These are phyloP conservation scores for Mucor sp. DNA, from an alignment of 371 early-diverging fungal species.

Conservation along the genomic window DNA sequence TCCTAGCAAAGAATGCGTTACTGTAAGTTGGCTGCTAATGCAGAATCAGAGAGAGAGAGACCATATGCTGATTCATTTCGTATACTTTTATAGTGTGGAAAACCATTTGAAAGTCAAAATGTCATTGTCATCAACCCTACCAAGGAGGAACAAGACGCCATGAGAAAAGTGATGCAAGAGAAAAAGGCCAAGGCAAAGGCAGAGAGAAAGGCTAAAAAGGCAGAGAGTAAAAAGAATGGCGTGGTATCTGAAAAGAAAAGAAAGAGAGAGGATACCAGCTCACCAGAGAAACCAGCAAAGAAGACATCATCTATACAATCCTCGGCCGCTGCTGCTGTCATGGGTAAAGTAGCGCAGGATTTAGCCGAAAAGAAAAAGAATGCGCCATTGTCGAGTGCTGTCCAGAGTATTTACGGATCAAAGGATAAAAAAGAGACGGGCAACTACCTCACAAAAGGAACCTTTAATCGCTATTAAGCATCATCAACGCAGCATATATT, in stretches of 20 bases:
- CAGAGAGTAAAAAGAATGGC: constrained; percentile 29
- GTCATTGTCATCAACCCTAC: constrained; percentile 80
- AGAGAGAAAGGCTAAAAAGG: constrained; percentile 58
- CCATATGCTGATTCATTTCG: neutral
- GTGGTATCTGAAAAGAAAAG: constrained; percentile 22
- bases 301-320: constrained; percentile 28
- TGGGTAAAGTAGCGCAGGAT: constrained; percentile 59
- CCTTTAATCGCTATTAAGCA: constrained; percentile 64
- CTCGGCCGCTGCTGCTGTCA: constrained; percentile 52
- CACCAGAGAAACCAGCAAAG: constrained; percentile 11
- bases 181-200: constrained; percentile 63
- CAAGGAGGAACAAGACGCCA: constrained; percentile 61
- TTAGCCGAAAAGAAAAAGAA: constrained; percentile 48
- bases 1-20: constrained; percentile 60
- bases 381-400: constrained; percentile 47
- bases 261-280: constrained; percentile 20
- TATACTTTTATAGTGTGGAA: constrained; percentile 59
- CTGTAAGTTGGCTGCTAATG: constrained; percentile 32
- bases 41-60: neutral
- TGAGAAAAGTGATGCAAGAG: constrained; percentile 56
- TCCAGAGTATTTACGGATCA: constrained; percentile 56
- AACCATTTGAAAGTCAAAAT: constrained; percentile 60
- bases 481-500: neutral
- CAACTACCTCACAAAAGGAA: constrained; percentile 69
- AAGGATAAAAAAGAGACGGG: constrained; percentile 48